Evolutionary conservation across 306 rosid genomes (phyloP).

Genomic region (Acacia melanoxylon): DNA sequence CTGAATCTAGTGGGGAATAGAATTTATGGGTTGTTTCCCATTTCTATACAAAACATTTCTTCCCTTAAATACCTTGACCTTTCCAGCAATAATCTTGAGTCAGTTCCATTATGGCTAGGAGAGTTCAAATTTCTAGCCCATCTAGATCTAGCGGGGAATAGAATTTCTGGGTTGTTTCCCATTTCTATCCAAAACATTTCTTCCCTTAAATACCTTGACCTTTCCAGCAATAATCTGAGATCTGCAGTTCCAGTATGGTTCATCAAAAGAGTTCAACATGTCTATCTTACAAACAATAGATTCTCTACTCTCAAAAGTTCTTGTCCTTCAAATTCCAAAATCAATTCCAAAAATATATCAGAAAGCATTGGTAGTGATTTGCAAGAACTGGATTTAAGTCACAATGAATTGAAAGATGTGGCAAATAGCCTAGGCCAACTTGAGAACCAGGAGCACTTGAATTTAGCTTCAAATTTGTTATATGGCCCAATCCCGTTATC

Average conservation of each 20-base stretch:
- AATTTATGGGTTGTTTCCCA: background rate
- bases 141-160: too few relatives aligned
- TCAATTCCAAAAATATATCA: background rate
- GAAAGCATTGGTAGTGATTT: background rate
- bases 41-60: background rate
- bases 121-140: too few relatives aligned
- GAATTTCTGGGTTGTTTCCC: too few relatives aligned
- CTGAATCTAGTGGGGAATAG: background rate
- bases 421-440: background rate
- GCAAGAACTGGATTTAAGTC: background rate
- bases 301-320: background rate
- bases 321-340: too few relatives aligned
- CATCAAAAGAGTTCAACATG: background rate
- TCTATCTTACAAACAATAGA: background rate
- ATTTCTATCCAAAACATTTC: too few relatives aligned
- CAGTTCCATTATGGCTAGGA: too few relatives aligned
- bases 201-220: too few relatives aligned
- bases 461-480: background rate
- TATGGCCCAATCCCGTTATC: background rate
- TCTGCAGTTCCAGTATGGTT: background rate
- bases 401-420: background rate
- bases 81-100: too few relatives aligned
- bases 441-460: background rate
- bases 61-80: background rate
- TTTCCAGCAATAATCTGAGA: background rate